Conservation (phyloP, 495 filamentous ascomycete genomes). For the Lasiosphaeris hirsuta region DNA sequence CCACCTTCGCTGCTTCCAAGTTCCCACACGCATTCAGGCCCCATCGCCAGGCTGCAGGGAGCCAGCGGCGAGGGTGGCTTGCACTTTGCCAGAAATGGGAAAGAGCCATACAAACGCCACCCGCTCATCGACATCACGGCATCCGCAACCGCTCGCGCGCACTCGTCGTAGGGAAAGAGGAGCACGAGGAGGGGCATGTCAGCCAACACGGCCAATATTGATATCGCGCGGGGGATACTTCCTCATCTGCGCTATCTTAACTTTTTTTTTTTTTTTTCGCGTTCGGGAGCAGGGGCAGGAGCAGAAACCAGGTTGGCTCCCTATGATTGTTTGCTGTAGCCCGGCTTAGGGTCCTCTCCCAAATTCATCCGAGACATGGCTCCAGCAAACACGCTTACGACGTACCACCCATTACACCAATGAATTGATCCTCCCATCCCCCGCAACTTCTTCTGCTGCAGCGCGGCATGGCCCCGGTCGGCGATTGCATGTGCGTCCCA, state of each 20-base stretch:
- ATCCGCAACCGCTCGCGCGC: background rate
- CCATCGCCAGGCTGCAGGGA: too few species aligned
- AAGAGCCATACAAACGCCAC: too few species aligned
- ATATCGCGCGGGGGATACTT: background rate
- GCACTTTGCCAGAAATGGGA: too few species aligned
- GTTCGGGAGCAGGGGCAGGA: background rate
- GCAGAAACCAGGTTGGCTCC: background rate
- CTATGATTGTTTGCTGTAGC: background rate
- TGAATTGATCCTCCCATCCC: background rate
- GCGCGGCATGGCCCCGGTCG: background rate
- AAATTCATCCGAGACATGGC: conserved; percentile 8
- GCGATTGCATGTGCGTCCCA: conserved; percentile 5
- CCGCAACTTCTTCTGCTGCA: background rate
- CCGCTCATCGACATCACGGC: too few species aligned
- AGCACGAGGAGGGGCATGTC: background rate
- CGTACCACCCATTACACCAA: background rate
- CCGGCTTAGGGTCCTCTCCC: background rate
- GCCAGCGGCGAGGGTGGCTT: too few species aligned
- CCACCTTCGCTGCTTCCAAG: too few species aligned
- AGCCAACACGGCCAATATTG: background rate
- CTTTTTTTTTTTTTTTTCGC: background rate
- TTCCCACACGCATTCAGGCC: too few species aligned
- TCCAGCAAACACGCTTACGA: background rate
- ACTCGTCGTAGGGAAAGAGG: background rate
- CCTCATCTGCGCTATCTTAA: background rate